A percentile compares a stretch with the other conserved stretches of the same genome.
These are phyloP conservation scores for Cutaneotrichosporon mucoides DNA, from an alignment of 1,284 basidiomycete species.

Conservation along the genomic window DNA sequence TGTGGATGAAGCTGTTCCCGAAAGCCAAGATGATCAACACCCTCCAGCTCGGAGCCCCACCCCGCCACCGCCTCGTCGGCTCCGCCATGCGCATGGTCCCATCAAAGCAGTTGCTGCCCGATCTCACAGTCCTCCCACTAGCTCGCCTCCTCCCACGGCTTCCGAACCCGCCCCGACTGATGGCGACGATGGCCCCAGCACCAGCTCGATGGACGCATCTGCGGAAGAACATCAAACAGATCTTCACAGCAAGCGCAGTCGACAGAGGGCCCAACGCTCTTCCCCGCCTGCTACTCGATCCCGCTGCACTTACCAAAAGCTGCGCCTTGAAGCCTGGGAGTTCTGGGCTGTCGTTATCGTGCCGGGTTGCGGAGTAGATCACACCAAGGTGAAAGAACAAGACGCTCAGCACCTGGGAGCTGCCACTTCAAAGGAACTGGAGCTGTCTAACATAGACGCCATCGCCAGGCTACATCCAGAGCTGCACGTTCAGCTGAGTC, in stretches of 20 bases:
- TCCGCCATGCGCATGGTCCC: background rate
- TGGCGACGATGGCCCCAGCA: too few relatives aligned
- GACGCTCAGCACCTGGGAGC: slow-evolving; percentile 1
- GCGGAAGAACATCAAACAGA: too few relatives aligned
- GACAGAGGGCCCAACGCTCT: too few relatives aligned
- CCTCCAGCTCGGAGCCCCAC: background rate
- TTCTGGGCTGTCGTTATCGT: slow-evolving; percentile 29
- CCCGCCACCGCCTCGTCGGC: background rate
- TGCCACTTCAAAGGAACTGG: background rate
- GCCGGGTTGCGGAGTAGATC: slow-evolving; percentile 32
- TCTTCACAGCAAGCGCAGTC: slow-evolving; percentile 2
- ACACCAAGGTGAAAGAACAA: slow-evolving; percentile 20
- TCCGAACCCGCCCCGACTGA: too few relatives aligned
- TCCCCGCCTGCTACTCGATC: slow-evolving; percentile 20
- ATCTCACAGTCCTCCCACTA: too few relatives aligned
- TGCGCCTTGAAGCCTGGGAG: slow-evolving; percentile 24
- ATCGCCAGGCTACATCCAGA: slow-evolving; percentile 23
- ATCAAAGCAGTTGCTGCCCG: background rate
- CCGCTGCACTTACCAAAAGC: slow-evolving; percentile 36
- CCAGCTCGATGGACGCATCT: too few relatives aligned
- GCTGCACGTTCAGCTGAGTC: slow-evolving; percentile 27
- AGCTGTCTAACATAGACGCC: slow-evolving; percentile 15
- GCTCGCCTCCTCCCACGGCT: too few relatives aligned
- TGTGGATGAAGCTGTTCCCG: too few relatives aligned
- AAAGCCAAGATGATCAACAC: too few relatives aligned